Evolutionary conservation across 169 alveolate genomes (phyloP).

Genomic region (Plasmodium relictum): DNA sequence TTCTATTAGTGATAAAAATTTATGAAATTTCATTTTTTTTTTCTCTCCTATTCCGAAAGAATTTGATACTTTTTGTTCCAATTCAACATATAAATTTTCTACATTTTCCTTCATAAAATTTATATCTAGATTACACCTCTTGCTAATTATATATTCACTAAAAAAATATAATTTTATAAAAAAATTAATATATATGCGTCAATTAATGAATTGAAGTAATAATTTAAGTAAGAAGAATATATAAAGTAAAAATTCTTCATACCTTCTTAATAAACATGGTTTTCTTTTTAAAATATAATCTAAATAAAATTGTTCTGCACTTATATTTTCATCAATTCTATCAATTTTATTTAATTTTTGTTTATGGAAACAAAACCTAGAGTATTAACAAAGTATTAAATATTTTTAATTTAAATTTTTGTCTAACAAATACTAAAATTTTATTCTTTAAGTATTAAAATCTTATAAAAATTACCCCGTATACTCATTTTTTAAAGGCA

Average conservation of each 20-base stretch:
- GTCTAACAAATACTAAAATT: too few relatives aligned
- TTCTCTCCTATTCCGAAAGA: conserved; percentile 73
- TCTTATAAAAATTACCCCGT: conserved; percentile 23
- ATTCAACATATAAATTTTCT: conserved; percentile 55
- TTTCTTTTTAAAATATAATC: conserved; percentile 69
- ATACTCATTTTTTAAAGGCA: conserved; percentile 53
- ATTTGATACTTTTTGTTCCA: conserved; percentile 70
- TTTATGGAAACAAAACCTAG: conserved; percentile 75
- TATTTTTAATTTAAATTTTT: too few relatives aligned
- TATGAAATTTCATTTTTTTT: conserved; percentile 73
- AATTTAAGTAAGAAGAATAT: neutral
- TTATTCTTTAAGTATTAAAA: too few relatives aligned
- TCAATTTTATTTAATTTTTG: conserved; percentile 49
- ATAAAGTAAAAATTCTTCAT: neutral
- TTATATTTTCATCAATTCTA: conserved; percentile 52
- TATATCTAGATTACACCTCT: conserved; percentile 43
- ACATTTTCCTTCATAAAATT: conserved; percentile 64
- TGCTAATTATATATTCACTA: conserved; percentile 58
- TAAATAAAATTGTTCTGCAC: conserved; percentile 62
- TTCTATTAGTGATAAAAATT: conserved; percentile 68
- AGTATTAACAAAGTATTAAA: neutral
- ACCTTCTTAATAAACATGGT: conserved; percentile 71
- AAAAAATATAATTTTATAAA: conserved; percentile 11
- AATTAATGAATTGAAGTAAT: neutral
- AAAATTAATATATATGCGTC: neutral